Percentiles rank a stretch among this genome's conserved stretches.
Evolutionary conservation across 345 rosid genomes (phyloP).

Genomic region (Odontarrhena argentea): DNA sequence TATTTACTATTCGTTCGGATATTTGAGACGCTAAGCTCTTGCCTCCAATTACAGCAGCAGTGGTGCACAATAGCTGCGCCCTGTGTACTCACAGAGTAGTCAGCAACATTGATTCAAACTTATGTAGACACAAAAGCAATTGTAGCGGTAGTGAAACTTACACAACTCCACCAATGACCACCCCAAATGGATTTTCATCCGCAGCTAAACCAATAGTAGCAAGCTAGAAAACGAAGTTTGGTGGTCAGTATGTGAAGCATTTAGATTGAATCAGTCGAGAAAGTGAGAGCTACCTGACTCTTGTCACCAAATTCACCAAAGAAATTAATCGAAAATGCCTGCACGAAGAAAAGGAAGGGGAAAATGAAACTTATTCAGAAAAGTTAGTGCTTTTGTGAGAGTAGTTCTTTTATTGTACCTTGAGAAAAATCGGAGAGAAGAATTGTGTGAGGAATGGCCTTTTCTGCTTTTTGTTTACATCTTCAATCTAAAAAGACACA

Average conservation of each 20-base stretch:
- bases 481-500: constrained; percentile 54
- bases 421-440: constrained; percentile 86
- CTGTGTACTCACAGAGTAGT: constrained; percentile 43
- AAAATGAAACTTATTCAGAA: constrained; percentile 29
- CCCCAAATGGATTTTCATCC: constrained; percentile 88
- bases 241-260: constrained; percentile 30
- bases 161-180: constrained; percentile 85
- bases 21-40: constrained; percentile 96
- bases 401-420: constrained; percentile 47
- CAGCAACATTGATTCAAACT: constrained; percentile 12
- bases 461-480: constrained; percentile 66
- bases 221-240: constrained; percentile 54
- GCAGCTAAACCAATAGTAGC: constrained; percentile 98
- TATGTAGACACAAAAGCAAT: neutral
- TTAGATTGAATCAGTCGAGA: constrained; percentile 2
- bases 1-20: constrained; percentile 71
- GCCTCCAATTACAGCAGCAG: constrained; percentile 93
- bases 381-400: neutral
- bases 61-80: constrained; percentile 88
- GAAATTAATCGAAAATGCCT: constrained; percentile 96
- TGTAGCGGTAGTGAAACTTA: constrained; percentile 42
- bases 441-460: constrained; percentile 70
- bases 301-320: constrained; percentile 99
- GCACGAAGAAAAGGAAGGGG: constrained; percentile 30
- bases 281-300: constrained; percentile 68